These are phyloP conservation scores for Aurinia saxatilis DNA, from an alignment of 345 rosid genomes.

Conservation along the genomic window DNA sequence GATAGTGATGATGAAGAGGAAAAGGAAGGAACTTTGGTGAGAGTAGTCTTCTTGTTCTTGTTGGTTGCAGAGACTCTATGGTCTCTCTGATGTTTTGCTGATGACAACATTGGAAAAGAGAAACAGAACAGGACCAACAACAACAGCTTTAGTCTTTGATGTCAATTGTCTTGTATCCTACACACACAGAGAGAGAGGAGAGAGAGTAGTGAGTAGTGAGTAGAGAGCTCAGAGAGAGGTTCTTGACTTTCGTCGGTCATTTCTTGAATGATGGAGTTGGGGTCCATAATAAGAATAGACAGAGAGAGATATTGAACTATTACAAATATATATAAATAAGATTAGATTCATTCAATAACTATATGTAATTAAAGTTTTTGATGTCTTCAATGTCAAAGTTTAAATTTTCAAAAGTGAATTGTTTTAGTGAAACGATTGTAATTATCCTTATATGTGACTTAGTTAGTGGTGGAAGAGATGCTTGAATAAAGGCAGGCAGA, in stretches of 20 bases:
- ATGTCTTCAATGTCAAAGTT: slow-evolving; percentile 7
- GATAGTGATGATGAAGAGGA: slow-evolving; percentile 8
- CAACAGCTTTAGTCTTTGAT: slow-evolving; percentile 25
- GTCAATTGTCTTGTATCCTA: slow-evolving; percentile 26
- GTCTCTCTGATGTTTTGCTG: slow-evolving; percentile 23
- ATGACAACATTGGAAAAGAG: slow-evolving; percentile 28
- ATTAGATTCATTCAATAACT: background rate
- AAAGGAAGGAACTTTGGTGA: slow-evolving; percentile 15
- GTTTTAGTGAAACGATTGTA: slow-evolving; percentile 1
- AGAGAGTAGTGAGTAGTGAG: slow-evolving; percentile 11
- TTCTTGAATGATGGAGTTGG: slow-evolving; percentile 21
- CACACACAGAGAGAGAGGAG: background rate
- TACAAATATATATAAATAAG: background rate
- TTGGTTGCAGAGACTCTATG: slow-evolving; percentile 15
- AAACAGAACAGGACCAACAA: slow-evolving; percentile 4
- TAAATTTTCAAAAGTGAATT: slow-evolving; percentile 4
- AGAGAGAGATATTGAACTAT: slow-evolving; percentile 3
- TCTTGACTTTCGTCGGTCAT: slow-evolving; percentile 30
- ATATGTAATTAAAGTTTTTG: background rate
- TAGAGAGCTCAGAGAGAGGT: slow-evolving; percentile 21
- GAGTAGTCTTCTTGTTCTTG: background rate
- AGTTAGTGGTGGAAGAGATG: slow-evolving; percentile 21
- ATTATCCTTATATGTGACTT: slow-evolving; percentile 15
- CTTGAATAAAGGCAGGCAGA: slow-evolving; percentile 15
- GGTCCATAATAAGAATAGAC: slow-evolving; percentile 20